Percentiles rank a stretch among this genome's conserved stretches.
Evolutionary conservation across 345 rosid species (phyloP).

Genomic region (Pugionium cornutum): DNA sequence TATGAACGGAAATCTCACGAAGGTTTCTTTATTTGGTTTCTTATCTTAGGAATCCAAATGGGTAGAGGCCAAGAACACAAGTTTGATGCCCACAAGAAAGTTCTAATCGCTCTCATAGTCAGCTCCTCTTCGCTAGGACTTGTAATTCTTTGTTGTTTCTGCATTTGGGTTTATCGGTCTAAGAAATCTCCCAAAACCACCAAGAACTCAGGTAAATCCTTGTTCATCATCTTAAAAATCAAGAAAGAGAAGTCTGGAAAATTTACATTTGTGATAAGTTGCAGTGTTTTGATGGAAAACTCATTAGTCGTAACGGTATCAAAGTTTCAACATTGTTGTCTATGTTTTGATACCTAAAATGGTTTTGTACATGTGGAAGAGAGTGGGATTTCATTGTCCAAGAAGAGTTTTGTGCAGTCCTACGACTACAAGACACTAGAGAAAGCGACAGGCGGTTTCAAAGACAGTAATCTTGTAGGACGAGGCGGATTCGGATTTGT

Average conservation of each 20-base stretch:
- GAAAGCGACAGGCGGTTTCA: slow-evolving; percentile 71
- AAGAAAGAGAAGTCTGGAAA: neutral
- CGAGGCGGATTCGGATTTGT: slow-evolving; percentile 88
- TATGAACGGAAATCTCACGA: neutral
- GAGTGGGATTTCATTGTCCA: slow-evolving; percentile 41
- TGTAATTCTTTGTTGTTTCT: slow-evolving; percentile 20
- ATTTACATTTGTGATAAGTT: neutral
- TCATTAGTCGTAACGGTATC: neutral
- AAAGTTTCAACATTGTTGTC: neutral
- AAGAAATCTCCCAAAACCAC: slow-evolving; percentile 45
- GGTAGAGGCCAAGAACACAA: slow-evolving; percentile 48
- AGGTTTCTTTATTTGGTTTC: slow-evolving; percentile 23
- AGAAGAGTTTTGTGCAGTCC: slow-evolving; percentile 46
- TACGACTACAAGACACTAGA: slow-evolving; percentile 65
- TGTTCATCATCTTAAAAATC: neutral
- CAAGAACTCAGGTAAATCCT: slow-evolving; percentile 53
- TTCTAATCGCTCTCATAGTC: slow-evolving; percentile 51
- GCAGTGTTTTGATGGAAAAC: neutral
- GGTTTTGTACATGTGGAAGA: slow-evolving; percentile 48
- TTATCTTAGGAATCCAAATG: slow-evolving; percentile 51
- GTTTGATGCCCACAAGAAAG: slow-evolving; percentile 53
- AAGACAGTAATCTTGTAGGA: slow-evolving; percentile 66
- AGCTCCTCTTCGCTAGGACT: slow-evolving; percentile 52
- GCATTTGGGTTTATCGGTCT: slow-evolving; percentile 27
- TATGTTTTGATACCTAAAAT: slow-evolving; percentile 13